phyloP scores from a whole-genome alignment of 2,329 filamentous ascomycete genomes.

The Penicillium verrucosum region DNA sequence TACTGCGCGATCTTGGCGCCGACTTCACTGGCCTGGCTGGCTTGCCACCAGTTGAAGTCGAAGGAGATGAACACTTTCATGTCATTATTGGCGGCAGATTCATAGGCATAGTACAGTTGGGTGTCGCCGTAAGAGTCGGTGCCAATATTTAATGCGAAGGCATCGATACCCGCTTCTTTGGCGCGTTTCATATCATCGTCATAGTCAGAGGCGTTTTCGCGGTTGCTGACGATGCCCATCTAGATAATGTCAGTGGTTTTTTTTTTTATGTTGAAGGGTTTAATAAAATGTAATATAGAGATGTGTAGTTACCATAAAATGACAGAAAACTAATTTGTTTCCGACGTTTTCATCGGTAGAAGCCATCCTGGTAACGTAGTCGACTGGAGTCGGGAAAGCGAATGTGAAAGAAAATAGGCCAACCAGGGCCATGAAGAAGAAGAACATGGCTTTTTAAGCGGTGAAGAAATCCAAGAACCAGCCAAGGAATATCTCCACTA shows the following conservation, averaged over 20 bases:
- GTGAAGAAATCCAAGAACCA: conserved; percentile 1
- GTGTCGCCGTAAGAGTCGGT: conserved; percentile 43
- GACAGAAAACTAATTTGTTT: conserved; percentile 41
- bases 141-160: conserved; percentile 53
- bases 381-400: conserved; percentile 14
- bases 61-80: conserved; percentile 59
- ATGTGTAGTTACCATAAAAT: conserved; percentile 41
- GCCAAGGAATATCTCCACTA: conserved; percentile 4
- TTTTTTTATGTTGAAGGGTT: neutral
- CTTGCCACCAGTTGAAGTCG: conserved; percentile 53
- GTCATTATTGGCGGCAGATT: conserved; percentile 45
- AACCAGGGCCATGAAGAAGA: conserved; percentile 16
- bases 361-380: neutral
- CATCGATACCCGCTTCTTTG: conserved; percentile 46
- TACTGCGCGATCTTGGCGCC: conserved; percentile 50
- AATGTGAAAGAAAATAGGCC: conserved; percentile 15
- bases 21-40: conserved; percentile 38
- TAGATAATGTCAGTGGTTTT: conserved; percentile 15
- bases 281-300: neutral
- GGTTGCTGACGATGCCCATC: conserved; percentile 48
- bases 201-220: conserved; percentile 44
- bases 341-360: neutral
- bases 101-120: conserved; percentile 51
- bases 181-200: conserved; percentile 49
- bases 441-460: conserved; percentile 2